Evolutionary conservation across 2,329 filamentous ascomycete species (phyloP), one percentile per base, ranked within the genome.

Genomic region (Beauveria bassiana): DNA sequence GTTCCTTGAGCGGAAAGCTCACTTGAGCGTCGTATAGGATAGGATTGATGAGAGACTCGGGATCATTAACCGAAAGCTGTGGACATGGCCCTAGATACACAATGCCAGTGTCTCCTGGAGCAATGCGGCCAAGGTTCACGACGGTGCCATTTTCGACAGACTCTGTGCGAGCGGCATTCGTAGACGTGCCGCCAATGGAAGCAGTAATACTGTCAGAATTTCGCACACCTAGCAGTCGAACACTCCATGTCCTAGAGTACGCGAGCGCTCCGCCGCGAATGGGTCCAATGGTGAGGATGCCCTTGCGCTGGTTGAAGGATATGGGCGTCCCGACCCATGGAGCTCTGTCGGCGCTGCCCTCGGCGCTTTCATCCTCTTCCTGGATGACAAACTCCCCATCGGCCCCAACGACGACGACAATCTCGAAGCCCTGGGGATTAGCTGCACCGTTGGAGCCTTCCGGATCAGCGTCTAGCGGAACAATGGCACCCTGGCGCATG

Each of bases 401-500:
- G 10, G 70, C 67, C 6, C 79, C 80, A 3, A 80, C 72, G 0
- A 79, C 74, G 1, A 81, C 71, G 0, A 83, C 68, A 31, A 86
- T 69, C 63, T 84, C 80, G 20, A 84, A 71, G 1, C 68, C 69
- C 2, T 70, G 67, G 0, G 82, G 81, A 54, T 80, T 81, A 0
- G 69, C 67, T 1, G 75, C 77, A 1, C 81, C 82, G 57, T 83
- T 83, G 2, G 63, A 65, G 0, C 79, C 78, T 2, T 69, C 70
- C 42, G 65, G 63, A 3, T 72, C 70, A 1, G 68, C 73, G 61
- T 87, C 84, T 0, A 86, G 71, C 0, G 84, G 81, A 6, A 87
- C 72, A 60, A 87, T 85, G 14, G 83, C 74, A 0, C 85, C 85
- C 67, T 85, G 79, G 0, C 70, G 71, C 1, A 81, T 78, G 16